Percentiles rank a stretch among this genome's conserved stretches.
Evolutionary conservation across 1,284 basidiomycete genomes (phyloP).

Genomic region (Fomitiporia mediterranea): DNA sequence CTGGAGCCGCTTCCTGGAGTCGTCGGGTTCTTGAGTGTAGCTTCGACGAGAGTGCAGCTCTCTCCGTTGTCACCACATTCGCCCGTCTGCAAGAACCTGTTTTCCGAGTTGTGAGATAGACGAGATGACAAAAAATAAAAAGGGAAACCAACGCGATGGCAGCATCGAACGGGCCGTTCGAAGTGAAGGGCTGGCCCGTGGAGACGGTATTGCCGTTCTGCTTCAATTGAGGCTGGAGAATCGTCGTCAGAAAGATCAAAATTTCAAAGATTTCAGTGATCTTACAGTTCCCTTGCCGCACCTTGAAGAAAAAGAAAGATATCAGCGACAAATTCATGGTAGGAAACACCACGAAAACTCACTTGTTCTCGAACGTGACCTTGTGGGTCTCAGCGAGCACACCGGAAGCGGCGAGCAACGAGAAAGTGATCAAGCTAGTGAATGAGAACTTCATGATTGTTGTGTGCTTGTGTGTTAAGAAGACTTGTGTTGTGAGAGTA

Average conservation of each 20-base stretch:
- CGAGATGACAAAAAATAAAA: background rate
- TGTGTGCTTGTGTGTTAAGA: too few relatives aligned
- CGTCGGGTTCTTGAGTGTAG: constrained; percentile 25
- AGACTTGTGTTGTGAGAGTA: too few relatives aligned
- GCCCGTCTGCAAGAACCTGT: background rate
- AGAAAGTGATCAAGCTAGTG: background rate
- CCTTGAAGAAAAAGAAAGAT: background rate
- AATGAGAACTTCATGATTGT: background rate
- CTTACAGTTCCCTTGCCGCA: background rate
- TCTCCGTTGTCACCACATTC: constrained; percentile 27
- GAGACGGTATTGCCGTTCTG: background rate
- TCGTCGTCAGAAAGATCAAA: background rate
- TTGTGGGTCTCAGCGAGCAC: constrained; percentile 29
- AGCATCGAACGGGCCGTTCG: background rate
- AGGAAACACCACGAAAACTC: constrained; percentile 5
- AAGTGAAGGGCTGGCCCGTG: background rate
- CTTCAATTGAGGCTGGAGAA: background rate
- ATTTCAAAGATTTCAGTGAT: too few relatives aligned
- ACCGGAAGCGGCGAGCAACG: constrained; percentile 3
- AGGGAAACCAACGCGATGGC: background rate
- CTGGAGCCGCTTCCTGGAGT: constrained; percentile 22
- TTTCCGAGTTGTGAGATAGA: background rate
- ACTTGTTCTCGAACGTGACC: constrained; percentile 29
- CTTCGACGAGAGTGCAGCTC: constrained; percentile 26
- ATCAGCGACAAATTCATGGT: constrained; percentile 11